Base-by-base conservation (phyloP, 2,329 filamentous ascomycete genomes). In the Calonectria honghensis region DNA sequence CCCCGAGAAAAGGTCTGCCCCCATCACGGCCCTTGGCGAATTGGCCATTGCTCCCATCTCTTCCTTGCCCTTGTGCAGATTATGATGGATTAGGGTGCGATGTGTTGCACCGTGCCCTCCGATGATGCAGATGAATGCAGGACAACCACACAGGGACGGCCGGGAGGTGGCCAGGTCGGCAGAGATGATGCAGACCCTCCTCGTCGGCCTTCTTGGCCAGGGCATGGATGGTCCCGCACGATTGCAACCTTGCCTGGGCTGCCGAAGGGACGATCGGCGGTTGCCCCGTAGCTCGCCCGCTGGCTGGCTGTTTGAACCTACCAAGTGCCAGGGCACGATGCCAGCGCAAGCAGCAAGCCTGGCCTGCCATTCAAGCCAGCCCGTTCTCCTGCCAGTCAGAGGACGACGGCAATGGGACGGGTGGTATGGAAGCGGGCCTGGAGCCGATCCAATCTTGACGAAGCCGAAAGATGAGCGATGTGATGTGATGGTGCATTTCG, bases 231-330 rank as follows among this genome's bases (percentile, higher is more conserved):
- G 51, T 57, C 73, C 72, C 66, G 48, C 75, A 70, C 75, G 77
- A 72, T 57, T 50, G 61, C 66, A 73, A 77, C 69, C 70, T 65
- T 52, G 24, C 57, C 51, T 72, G 64, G 50, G 76, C 69, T 81
- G 79, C 75, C 75, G 78, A 73, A 76, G 74, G 48, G 74, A 75
- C 75, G 79, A 81, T 81, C 79, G 80, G 79, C 79, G 74, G 76
- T 77, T 79, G 73, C 66, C 73, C 77, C 69, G 73, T 74, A 70
- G 71, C 75, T 64, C 32, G 73, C 57, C 72, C 66, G 74, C 70
- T 50, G 73, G 57, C 59, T 74, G 70, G 75, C 70, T 75, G 51
- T 63, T 37, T 66, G 61, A 13, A 63, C 51, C 63, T 63, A 50
- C 66, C 39, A 73, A 64, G 64, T 51, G 64, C 68, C 68, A 70